A percentile compares a stretch with the other conserved stretches of the same genome.
Evolutionary conservation across 1,284 basidiomycete species (phyloP).

Genomic region (Rhodofomes roseus): DNA sequence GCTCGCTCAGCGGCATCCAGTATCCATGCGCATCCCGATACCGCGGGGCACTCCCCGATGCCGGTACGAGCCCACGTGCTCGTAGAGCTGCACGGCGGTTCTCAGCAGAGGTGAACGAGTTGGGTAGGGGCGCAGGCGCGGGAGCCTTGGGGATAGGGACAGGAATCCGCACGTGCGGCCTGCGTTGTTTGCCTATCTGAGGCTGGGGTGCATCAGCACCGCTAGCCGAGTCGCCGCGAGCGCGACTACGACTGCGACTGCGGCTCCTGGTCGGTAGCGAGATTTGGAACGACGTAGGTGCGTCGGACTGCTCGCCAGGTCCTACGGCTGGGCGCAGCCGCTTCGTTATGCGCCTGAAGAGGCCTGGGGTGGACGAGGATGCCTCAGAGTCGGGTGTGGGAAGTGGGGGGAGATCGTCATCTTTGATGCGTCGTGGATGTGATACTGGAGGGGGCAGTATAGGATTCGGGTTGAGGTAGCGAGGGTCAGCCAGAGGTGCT

Average conservation of each 20-base stretch:
- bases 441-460: not conserved
- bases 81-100: conserved; percentile 29
- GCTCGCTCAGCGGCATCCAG: conserved; percentile 26
- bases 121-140: conserved; percentile 16
- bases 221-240: not conserved
- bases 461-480: not conserved
- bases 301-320: not conserved
- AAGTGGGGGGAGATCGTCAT: conserved; percentile 5
- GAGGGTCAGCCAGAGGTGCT: not conserved
- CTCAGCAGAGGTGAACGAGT: conserved; percentile 23
- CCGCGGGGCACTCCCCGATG: conserved; percentile 5
- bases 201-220: not conserved
- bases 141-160: conserved; percentile 19
- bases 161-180: conserved; percentile 15
- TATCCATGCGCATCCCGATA: conserved; percentile 19
- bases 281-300: not conserved
- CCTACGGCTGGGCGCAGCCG: conserved; percentile 12
- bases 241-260: not conserved
- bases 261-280: not conserved
- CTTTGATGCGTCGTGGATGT: not conserved
- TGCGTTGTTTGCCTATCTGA: conserved; percentile 6
- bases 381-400: conserved; percentile 9
- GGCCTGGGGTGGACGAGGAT: conserved; percentile 3
- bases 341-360: conserved; percentile 18
- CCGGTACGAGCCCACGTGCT: conserved; percentile 26